phyloP scores from a whole-genome alignment of 345 rosid genomes.

The Eucalyptus guilfoylei region DNA sequence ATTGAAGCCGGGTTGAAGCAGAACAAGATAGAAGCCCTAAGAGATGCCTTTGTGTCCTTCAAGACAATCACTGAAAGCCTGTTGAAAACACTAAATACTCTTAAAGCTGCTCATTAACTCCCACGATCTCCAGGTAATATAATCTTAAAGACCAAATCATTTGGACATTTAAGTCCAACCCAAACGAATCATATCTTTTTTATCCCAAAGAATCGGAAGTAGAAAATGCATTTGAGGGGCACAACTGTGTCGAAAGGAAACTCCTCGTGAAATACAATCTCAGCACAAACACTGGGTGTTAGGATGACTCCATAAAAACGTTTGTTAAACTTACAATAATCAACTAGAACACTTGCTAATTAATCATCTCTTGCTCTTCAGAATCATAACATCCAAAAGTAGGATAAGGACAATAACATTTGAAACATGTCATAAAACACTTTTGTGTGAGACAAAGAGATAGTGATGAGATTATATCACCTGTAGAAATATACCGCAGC shows the following conservation, averaged over 20 bases:
- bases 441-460: neutral
- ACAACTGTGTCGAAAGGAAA: neutral
- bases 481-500: slow-evolving; percentile 21
- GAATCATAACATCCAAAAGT: neutral
- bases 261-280: neutral
- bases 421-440: neutral
- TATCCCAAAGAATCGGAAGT: neutral
- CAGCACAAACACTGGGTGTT: neutral
- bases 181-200: neutral
- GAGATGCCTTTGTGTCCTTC: slow-evolving; percentile 55
- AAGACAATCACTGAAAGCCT: slow-evolving; percentile 69
- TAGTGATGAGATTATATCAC: neutral
- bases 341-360: neutral
- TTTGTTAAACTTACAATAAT: neutral
- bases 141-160: neutral
- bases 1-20: slow-evolving; percentile 92
- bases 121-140: neutral
- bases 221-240: neutral
- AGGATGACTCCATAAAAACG: neutral
- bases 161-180: neutral
- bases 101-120: neutral
- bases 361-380: neutral
- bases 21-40: slow-evolving; percentile 62
- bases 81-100: slow-evolving; percentile 8
- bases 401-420: neutral